A percentile compares a stretch with the other conserved stretches of the same genome.
These are phyloP conservation scores for Climacium dendroides DNA, from an alignment of 225 moss, liverwort and hornwort genomes.

Conservation along the genomic window DNA sequence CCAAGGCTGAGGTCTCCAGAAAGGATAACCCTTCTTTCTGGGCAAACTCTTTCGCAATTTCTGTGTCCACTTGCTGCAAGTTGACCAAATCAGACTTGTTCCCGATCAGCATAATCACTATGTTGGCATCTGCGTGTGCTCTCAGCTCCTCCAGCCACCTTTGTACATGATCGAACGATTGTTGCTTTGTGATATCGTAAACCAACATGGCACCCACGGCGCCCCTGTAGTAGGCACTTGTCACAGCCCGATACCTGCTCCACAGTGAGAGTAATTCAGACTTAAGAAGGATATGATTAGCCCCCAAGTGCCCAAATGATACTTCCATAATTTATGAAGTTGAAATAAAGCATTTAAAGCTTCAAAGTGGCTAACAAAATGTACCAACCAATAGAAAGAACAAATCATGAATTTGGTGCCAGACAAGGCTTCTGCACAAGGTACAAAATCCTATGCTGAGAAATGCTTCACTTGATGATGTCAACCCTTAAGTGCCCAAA, in stretches of 20 bases:
- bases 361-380: neutral
- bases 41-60: constrained; percentile 68
- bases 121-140: constrained; percentile 83
- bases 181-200: constrained; percentile 88
- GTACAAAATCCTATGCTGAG: neutral
- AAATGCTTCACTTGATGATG: neutral
- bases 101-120: constrained; percentile 85
- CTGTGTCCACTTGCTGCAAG: constrained; percentile 74
- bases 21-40: constrained; percentile 80
- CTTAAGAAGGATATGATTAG: neutral
- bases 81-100: constrained; percentile 80
- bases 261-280: neutral
- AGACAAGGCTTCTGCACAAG: neutral
- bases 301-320: too few relatives aligned
- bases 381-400: neutral
- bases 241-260: constrained; percentile 85
- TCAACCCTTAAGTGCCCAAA: neutral
- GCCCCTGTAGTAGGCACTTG: constrained; percentile 89
- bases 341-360: neutral
- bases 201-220: constrained; percentile 95
- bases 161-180: constrained; percentile 83
- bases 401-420: neutral
- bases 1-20: constrained; percentile 88
- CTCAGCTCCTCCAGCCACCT: constrained; percentile 93
- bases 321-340: neutral